Conservation (phyloP, 345 rosid genomes). For the Eucalyptus pauciflora region DNA sequence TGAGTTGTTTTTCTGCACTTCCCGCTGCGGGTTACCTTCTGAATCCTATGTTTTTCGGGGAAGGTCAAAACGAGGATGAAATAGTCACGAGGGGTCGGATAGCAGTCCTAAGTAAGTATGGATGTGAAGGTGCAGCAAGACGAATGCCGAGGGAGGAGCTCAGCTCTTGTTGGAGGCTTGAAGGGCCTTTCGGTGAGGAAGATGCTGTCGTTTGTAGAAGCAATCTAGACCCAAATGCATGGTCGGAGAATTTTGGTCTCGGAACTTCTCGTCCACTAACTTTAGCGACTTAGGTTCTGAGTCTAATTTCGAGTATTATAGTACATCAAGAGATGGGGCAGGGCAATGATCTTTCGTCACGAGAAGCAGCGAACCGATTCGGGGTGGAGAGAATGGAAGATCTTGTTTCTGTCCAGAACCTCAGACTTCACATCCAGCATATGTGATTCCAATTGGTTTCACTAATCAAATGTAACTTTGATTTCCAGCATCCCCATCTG, state of each 20-base stretch:
- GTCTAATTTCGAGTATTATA: constrained; percentile 18
- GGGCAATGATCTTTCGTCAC: background rate
- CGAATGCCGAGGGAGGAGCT: constrained; percentile 25
- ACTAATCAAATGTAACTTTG: background rate
- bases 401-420: constrained; percentile 20
- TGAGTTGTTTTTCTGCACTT: background rate
- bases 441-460: background rate
- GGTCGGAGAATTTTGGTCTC: constrained; percentile 45
- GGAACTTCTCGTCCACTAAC: constrained; percentile 19
- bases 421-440: constrained; percentile 19
- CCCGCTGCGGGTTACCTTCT: constrained; percentile 20
- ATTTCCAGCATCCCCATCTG: background rate
- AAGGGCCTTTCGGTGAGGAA: constrained; percentile 33
- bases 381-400: constrained; percentile 14
- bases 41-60: constrained; percentile 28
- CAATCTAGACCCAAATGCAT: constrained; percentile 37
- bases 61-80: constrained; percentile 29
- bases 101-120: constrained; percentile 15
- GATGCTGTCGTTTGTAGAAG: constrained; percentile 34
- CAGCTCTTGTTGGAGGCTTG: constrained; percentile 26
- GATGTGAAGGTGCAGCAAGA: constrained; percentile 17
- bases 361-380: background rate
- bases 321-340: constrained; percentile 16
- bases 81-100: constrained; percentile 34
- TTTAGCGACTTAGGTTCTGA: constrained; percentile 18